Base-by-base conservation (phyloP, 2,329 filamentous ascomycete genomes). In the Fusarium xyrophilum region DNA sequence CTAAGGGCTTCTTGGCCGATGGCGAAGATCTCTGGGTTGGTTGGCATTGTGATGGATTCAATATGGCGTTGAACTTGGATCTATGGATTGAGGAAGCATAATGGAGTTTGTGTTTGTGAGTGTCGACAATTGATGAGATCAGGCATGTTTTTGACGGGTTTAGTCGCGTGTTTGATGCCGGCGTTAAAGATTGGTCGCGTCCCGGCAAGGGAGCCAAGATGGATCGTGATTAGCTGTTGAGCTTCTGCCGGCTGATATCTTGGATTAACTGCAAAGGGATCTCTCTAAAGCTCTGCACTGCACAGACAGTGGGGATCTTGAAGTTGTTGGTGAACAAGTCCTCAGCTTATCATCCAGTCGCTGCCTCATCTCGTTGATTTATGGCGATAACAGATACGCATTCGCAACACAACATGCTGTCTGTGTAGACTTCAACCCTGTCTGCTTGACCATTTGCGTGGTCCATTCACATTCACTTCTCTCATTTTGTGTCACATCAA, bases 121-220 rank as follows among this genome's bases (percentile, higher is more conserved):
- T 8, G 14, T 19, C 2, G 27, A 7, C 6, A 19, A 33, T 23
- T 25, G 23, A 21, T 2, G n/a, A 13, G 0, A 17, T 30, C 8
- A 19, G 23, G 1, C 13, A 9, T 13, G 9, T 2, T 19, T 8
- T 8, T 2, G 25, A 13, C 0, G 4, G 25, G 1, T 10, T 42
- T 32, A 52, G 15, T 52, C n/a, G 38, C 15, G 55, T 43, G 2
- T 13, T 23, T 4, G 30, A 30, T 33, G 33, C 21, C 17, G 14
- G 13, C 28, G 15, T 33, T 25, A 56, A 28, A 30, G 13, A n/a
- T 28, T 32, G 21, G 32, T 50, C 35, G 28, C 23, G 54, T 53
- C 23, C 3, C 3, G 5, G 11, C 27, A 28, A 23, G 6, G 13
- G 13, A 9, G 17, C 9, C 4, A 8, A 32, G 3, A 5, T 6